A percentile compares a stretch with the other conserved stretches of the same genome.
These are phyloP conservation scores for Wickerhamiella kazuoi DNA, from an alignment of 805 yeast genomes.

Conservation along the genomic window DNA sequence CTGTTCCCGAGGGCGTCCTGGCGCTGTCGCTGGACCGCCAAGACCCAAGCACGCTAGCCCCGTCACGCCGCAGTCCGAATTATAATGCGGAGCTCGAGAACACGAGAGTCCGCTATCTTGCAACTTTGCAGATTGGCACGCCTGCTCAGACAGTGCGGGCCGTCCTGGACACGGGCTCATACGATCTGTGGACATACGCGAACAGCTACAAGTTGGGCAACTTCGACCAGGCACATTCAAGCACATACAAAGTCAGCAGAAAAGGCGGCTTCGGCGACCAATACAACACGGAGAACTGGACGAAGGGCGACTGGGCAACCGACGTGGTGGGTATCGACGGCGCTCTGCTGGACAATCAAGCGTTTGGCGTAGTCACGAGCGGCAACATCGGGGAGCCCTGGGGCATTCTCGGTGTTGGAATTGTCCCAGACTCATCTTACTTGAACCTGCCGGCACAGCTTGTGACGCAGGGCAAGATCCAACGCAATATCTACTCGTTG, in stretches of 20 bases:
- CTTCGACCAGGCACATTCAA: constrained; percentile 11
- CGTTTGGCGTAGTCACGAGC: constrained; percentile 46
- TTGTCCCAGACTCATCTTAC: constrained; percentile 19
- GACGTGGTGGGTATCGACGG: constrained; percentile 42
- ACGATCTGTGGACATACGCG: constrained; percentile 40
- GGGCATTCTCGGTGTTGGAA: constrained; percentile 21
- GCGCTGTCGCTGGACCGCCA: not conserved
- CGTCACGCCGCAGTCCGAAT: not conserved
- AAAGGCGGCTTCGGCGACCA: constrained; percentile 1
- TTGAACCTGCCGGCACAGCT: constrained; percentile 4
- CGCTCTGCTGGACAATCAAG: constrained; percentile 31
- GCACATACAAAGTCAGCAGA: constrained; percentile 9
- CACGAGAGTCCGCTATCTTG: constrained; percentile 7
- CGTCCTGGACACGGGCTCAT: constrained; percentile 51
- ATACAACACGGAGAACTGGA: constrained; percentile 14
- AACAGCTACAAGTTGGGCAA: constrained; percentile 10
- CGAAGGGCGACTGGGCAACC: constrained; percentile 37
- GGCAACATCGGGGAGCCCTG: constrained; percentile 32
- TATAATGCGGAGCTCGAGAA: constrained; percentile 2
- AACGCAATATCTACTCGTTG: not conserved
- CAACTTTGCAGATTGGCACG: constrained; percentile 29
- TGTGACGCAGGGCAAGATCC: not conserved
- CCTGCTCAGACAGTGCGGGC: constrained; percentile 33
- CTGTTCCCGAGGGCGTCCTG: not conserved
- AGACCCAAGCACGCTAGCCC: not conserved